A percentile compares a stretch with the other conserved stretches of the same genome.
Evolutionary conservation across 140 eudicot genomes (phyloP).

Genomic region (Ambrosia hybrid): DNA sequence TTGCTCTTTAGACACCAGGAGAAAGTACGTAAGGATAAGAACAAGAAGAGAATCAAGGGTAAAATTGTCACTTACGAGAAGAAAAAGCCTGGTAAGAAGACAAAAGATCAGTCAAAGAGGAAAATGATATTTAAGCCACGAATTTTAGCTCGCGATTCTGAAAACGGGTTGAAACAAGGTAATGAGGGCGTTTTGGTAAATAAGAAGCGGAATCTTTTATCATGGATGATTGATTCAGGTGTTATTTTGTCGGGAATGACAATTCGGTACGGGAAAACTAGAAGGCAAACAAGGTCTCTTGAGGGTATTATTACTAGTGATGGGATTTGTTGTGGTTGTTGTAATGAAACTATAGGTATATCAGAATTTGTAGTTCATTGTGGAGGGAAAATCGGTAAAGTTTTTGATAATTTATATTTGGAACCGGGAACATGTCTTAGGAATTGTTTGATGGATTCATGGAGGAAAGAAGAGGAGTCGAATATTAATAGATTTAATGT

Average conservation of each 20-base stretch:
- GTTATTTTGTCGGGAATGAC: constrained; percentile 47
- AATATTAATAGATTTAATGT: constrained; percentile 37
- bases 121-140: constrained; percentile 36
- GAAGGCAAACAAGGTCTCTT: constrained; percentile 31
- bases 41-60: constrained; percentile 19
- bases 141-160: constrained; percentile 41
- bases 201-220: constrained; percentile 61
- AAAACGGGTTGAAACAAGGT: constrained; percentile 43
- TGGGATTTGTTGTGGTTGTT: constrained; percentile 75
- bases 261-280: constrained; percentile 52
- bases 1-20: constrained; percentile 44
- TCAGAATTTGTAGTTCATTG: constrained; percentile 65
- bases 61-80: constrained; percentile 15
- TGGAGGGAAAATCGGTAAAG: constrained; percentile 42
- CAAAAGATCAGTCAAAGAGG: constrained; percentile 30
- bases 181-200: constrained; percentile 34
- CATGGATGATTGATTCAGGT: constrained; percentile 91
- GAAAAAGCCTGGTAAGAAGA: constrained; percentile 41
- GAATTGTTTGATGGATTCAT: constrained; percentile 65
- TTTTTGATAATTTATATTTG: constrained; percentile 52
- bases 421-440: constrained; percentile 61
- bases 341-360: constrained; percentile 44
- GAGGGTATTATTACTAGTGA: constrained; percentile 65
- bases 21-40: constrained; percentile 15
- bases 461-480: constrained; percentile 68